Base-by-base conservation (phyloP, 2,329 filamentous ascomycete genomes). In the Stemphylium beticola region DNA sequence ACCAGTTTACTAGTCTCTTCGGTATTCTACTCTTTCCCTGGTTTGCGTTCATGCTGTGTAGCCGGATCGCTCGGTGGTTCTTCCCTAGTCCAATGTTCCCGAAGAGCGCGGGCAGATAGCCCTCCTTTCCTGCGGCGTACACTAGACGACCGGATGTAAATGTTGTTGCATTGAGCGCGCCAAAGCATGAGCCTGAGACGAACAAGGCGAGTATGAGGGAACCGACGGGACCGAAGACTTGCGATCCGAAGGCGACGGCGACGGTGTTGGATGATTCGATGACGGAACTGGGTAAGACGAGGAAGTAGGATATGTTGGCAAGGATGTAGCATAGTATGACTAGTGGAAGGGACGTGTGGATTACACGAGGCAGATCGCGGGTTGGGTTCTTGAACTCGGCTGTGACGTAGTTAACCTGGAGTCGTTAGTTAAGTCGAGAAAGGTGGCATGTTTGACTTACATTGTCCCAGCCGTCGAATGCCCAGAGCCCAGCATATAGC, bases 401-500 rank as follows among this genome's bases (percentile, higher is more conserved):
- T 0, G 96, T 92, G 6, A 99, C 95, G 70, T 97, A 99, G 77
- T 97, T 99, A 59, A 93, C 96, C 91, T 95, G 60, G 9, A 8
- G 12, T 12, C 38, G 60, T 74, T 54, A 58, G 65, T 66, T 45
- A 55, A 50, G 22, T 24, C 29, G n/a, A 24, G 22, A 26, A 22
- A 31, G 24, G 24, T 43, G 6, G 18, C 4, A 17, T 22, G 29
- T 22, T n/a, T 11, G 31, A 47, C 89, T 79, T 78, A 95, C 92
- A 75, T 99, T 99, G 73, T 99, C 95, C 95, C 95, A 99, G 26
- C 95, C 95, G 73, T 99, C 95, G 77, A 95, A 99, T 0, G 95
- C 95, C 95, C 95, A 99, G 4, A 99, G 82, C 8, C 95, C 95
- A 14, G 92, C 93, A 74, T 99, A 99, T 41, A 99, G 78, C 0